Evolutionary conservation across 768 basidiomycete genomes (phyloP).

Genomic region (Lyophyllum atratum): DNA sequence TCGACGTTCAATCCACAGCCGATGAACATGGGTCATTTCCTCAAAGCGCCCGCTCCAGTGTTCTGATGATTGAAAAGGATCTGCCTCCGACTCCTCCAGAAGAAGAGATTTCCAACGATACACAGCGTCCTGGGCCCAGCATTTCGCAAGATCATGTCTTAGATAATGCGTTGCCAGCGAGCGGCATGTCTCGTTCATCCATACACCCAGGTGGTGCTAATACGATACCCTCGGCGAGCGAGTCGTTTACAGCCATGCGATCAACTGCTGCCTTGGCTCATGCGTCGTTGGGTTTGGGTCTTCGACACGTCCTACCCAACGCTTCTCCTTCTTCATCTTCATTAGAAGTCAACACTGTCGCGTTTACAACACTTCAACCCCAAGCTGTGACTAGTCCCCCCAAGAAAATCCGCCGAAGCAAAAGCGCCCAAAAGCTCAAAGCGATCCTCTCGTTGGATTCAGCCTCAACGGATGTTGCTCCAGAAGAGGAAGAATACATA

Average conservation of each 20-base stretch:
- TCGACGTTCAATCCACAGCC: constrained; percentile 15
- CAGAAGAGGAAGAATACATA: constrained; percentile 19
- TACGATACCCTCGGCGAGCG: constrained; percentile 8
- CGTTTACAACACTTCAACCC: constrained; percentile 36
- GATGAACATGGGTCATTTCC: constrained; percentile 26
- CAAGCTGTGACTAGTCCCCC: constrained; percentile 8
- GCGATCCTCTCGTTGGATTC: constrained; percentile 23
- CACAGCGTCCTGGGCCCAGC: background rate
- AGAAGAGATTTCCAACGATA: constrained; percentile 10
- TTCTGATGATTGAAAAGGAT: constrained; percentile 44
- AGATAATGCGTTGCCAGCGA: background rate
- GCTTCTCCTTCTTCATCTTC: constrained; percentile 42
- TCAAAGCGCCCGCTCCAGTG: constrained; percentile 19
- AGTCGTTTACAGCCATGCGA: constrained; percentile 18
- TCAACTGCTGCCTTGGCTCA: constrained; percentile 50
- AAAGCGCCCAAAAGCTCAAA: constrained; percentile 51
- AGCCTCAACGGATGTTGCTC: constrained; percentile 9
- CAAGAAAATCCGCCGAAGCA: constrained; percentile 45
- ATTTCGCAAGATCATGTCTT: background rate
- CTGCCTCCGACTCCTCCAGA: constrained; percentile 49
- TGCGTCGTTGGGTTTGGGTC: constrained; percentile 58
- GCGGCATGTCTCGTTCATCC: constrained; percentile 17
- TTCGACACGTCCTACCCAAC: constrained; percentile 53
- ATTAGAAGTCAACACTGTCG: constrained; percentile 49
- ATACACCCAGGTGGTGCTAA: constrained; percentile 17